These are phyloP conservation scores for Penicillium sp. DNA, from an alignment of 2,329 filamentous ascomycete species.

Conservation along the genomic window DNA sequence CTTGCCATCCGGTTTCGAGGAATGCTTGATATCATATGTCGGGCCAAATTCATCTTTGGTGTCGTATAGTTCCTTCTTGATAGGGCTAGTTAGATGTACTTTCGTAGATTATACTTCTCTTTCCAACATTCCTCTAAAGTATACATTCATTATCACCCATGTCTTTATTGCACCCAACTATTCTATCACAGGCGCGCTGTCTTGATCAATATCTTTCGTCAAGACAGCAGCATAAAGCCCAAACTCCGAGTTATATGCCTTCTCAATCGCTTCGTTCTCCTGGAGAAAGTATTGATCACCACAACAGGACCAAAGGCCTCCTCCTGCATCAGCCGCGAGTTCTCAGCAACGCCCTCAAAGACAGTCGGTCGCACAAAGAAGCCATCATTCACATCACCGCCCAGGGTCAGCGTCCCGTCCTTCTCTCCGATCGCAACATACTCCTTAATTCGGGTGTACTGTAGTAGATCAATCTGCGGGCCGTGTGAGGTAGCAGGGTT, in stretches of 20 bases:
- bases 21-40: too few species aligned
- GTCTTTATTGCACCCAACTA: background rate
- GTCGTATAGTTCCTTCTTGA: too few species aligned
- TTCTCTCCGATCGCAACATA: conserved; percentile 67
- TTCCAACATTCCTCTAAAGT: too few species aligned
- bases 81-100: too few species aligned
- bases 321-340: conserved; percentile 36
- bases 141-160: background rate
- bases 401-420: conserved; percentile 62
- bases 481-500: conserved; percentile 75
- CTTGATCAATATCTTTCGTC: conserved; percentile 32
- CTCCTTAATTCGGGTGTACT: conserved; percentile 81
- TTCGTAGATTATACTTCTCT: too few species aligned
- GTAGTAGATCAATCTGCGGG: conserved; percentile 75
- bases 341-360: conserved; percentile 65
- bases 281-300: conserved; percentile 39
- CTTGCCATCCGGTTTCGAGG: too few species aligned
- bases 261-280: conserved; percentile 57
- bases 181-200: conserved; percentile 6
- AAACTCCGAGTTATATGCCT: conserved; percentile 51
- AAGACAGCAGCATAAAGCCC: conserved; percentile 34
- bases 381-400: conserved; percentile 70
- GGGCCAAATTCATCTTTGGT: too few species aligned
- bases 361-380: conserved; percentile 91
- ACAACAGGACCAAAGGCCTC: conserved; percentile 49